phyloP scores from a whole-genome alignment of 2,329 filamentous ascomycete genomes.

The Fusarium gaditjirri region DNA sequence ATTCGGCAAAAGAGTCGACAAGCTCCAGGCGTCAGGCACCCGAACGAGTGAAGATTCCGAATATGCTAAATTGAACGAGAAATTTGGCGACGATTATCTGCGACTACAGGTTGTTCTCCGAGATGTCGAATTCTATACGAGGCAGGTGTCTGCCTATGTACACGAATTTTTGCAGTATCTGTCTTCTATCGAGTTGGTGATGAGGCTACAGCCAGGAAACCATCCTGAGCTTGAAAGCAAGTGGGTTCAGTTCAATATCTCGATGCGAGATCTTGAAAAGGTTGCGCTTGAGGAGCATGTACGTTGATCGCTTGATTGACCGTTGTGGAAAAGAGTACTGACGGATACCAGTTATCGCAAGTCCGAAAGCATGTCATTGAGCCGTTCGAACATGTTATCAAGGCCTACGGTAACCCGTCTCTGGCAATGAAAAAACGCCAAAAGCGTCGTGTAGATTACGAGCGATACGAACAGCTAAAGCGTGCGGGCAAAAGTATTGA shows the following conservation, averaged over 20 bases:
- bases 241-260: slow-evolving; percentile 91
- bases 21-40: slow-evolving; percentile 73
- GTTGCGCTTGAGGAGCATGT: slow-evolving; percentile 88
- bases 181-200: slow-evolving; percentile 83
- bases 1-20: slow-evolving; percentile 89
- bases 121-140: slow-evolving; percentile 92
- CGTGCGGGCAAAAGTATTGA: slow-evolving; percentile 87
- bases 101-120: slow-evolving; percentile 91
- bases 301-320: slow-evolving; percentile 50
- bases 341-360: slow-evolving; percentile 61
- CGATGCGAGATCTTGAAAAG: slow-evolving; percentile 85
- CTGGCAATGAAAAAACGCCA: slow-evolving; percentile 93
- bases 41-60: slow-evolving; percentile 79
- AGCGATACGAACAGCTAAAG: slow-evolving; percentile 80
- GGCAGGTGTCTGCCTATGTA: slow-evolving; percentile 82
- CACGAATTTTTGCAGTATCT: slow-evolving; percentile 84
- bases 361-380: slow-evolving; percentile 87
- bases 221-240: slow-evolving; percentile 91
- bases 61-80: slow-evolving; percentile 84
- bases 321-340: not conserved
- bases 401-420: slow-evolving; percentile 83
- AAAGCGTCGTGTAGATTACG: slow-evolving; percentile 91
- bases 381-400: slow-evolving; percentile 81
- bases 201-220: slow-evolving; percentile 75
- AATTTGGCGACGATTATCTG: slow-evolving; percentile 91